These are phyloP conservation scores for Neopestalotiopsis sp. DNA, from an alignment of 2,329 filamentous ascomycete species.

Conservation along the genomic window DNA sequence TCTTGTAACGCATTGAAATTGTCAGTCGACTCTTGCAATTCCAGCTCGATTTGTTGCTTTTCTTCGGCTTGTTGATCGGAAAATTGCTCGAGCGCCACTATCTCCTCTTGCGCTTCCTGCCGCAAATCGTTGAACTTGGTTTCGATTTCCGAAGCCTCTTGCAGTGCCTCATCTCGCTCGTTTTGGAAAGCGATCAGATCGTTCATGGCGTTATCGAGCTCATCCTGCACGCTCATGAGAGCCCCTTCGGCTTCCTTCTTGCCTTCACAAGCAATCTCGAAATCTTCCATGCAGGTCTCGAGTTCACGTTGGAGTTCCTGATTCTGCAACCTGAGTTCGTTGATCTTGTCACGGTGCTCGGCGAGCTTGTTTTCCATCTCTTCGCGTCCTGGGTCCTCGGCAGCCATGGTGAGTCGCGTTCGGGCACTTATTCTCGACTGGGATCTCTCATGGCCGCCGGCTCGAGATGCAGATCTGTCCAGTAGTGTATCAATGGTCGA, in stretches of 20 bases:
- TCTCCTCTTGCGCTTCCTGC: conserved; percentile 69
- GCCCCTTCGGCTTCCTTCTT: conserved; percentile 65
- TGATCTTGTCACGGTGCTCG: conserved; percentile 83
- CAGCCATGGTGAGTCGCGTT: conserved; percentile 63
- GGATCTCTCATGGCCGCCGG: conserved; percentile 71
- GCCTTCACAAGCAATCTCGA: conserved; percentile 72
- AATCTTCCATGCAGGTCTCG: conserved; percentile 78
- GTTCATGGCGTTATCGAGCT: conserved; percentile 78
- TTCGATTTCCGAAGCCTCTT: conserved; percentile 65
- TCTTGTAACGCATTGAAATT: conserved; percentile 91
- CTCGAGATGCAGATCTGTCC: conserved; percentile 90
- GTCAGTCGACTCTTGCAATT: conserved; percentile 78
- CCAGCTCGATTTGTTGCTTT: conserved; percentile 70
- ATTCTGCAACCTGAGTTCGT: conserved; percentile 84
- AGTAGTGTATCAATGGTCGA: conserved; percentile 87
- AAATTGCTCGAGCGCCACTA: conserved; percentile 72
- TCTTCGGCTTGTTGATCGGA: conserved; percentile 75
- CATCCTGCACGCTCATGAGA: conserved; percentile 72
- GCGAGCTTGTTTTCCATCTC: conserved; percentile 85
- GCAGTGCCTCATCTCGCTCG: conserved; percentile 85
- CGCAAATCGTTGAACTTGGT: conserved; percentile 64
- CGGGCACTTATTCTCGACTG: conserved; percentile 75
- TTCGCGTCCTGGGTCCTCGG: conserved; percentile 81
- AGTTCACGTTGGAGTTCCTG: conserved; percentile 86
- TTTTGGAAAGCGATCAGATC: conserved; percentile 80